Conservation (phyloP, 768 basidiomycete genomes). For the Cyclocybe aegerita region DNA sequence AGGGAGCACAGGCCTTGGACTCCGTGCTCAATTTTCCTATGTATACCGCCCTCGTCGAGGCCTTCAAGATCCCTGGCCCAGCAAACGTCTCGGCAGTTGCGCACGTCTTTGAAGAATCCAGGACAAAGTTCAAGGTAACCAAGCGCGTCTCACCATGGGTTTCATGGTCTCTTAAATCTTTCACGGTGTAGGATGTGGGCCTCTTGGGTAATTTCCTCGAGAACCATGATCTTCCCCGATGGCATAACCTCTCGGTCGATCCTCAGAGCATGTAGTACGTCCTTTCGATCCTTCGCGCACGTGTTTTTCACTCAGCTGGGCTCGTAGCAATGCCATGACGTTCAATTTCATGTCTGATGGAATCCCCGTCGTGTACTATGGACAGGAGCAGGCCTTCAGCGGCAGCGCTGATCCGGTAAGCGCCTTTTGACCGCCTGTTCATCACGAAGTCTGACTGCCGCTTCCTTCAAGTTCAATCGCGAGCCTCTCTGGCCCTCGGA, state of each 20-base stretch:
- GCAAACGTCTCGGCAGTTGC: constrained; percentile 59
- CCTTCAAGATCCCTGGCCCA: constrained; percentile 71
- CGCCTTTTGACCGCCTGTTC: not conserved
- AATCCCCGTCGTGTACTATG: constrained; percentile 83
- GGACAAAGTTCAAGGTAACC: constrained; percentile 48
- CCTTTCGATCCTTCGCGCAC: not conserved
- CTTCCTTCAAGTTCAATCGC: constrained; percentile 55
- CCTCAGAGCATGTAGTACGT: constrained; percentile 67
- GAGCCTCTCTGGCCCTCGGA: constrained; percentile 73
- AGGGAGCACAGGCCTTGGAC: constrained; percentile 62
- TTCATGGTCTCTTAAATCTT: constrained; percentile 5
- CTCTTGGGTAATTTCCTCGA: constrained; percentile 77
- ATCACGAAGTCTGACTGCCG: not conserved
- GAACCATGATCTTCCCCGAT: constrained; percentile 76
- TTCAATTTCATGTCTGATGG: constrained; percentile 79
- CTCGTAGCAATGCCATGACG: constrained; percentile 65
- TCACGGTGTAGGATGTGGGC: constrained; percentile 33
- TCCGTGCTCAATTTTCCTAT: constrained; percentile 74
- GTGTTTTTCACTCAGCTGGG: not conserved
- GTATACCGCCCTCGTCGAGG: constrained; percentile 60
- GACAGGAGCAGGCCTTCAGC: constrained; percentile 72
- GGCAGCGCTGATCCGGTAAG: constrained; percentile 68
- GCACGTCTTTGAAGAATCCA: constrained; percentile 50
- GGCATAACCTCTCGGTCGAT: constrained; percentile 71
- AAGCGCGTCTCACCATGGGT: not conserved